phyloP scores from a whole-genome alignment of 805 yeast genomes.

The Ogataea saltuana region DNA sequence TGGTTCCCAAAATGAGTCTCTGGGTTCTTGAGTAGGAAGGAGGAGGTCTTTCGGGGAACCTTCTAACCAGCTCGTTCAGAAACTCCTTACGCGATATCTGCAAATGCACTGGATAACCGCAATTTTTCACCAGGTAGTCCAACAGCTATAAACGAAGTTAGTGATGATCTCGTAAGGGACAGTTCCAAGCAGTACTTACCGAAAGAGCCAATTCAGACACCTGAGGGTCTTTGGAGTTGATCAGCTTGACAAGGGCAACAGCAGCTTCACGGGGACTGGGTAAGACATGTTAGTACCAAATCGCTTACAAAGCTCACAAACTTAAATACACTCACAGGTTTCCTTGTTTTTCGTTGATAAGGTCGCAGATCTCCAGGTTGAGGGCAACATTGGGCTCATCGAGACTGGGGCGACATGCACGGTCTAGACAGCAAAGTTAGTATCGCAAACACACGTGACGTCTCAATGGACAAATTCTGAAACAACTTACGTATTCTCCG shows the following conservation, averaged over 20 bases:
- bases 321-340: slow-evolving; percentile 39
- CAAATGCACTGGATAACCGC: slow-evolving; percentile 95
- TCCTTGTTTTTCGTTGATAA: slow-evolving; percentile 91
- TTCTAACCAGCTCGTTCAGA: slow-evolving; percentile 85
- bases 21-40: slow-evolving; percentile 80
- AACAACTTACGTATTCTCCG: slow-evolving; percentile 38
- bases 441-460: neutral
- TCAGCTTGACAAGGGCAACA: slow-evolving; percentile 73
- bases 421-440: slow-evolving; percentile 40
- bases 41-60: slow-evolving; percentile 95
- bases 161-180: neutral
- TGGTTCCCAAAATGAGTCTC: slow-evolving; percentile 78
- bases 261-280: slow-evolving; percentile 84
- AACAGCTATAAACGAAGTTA: slow-evolving; percentile 37
- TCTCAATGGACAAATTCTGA: too few relatives aligned
- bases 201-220: slow-evolving; percentile 75
- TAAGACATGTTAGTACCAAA: slow-evolving; percentile 8
- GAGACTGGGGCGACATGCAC: slow-evolving; percentile 85
- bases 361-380: slow-evolving; percentile 91
- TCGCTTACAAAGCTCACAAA: slow-evolving; percentile 6
- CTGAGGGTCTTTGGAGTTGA: slow-evolving; percentile 82
- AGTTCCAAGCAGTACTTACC: slow-evolving; percentile 14
- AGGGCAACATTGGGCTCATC: slow-evolving; percentile 85
- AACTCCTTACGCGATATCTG: slow-evolving; percentile 95
- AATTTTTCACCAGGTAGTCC: slow-evolving; percentile 92